These are phyloP conservation scores for Zygosaccharomyces lentus DNA, from an alignment of 805 yeast genomes.

Conservation along the genomic window DNA sequence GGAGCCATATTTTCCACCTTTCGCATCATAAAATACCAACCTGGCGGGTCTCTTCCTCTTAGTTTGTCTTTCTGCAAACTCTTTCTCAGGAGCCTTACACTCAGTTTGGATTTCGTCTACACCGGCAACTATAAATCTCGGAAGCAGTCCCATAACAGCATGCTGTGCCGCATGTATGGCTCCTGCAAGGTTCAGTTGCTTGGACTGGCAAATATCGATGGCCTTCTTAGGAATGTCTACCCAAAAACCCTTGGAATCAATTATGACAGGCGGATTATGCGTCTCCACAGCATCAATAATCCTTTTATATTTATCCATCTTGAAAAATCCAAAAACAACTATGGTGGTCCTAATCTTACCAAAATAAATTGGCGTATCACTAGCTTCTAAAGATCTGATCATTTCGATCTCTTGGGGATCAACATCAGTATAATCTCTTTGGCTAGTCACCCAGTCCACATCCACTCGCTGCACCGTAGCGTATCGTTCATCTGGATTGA, in stretches of 20 bases:
- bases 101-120: constrained; percentile 82
- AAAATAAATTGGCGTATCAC: constrained; percentile 61
- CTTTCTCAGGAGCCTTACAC: constrained; percentile 97
- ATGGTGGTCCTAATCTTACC: constrained; percentile 73
- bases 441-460: constrained; percentile 92
- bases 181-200: constrained; percentile 69
- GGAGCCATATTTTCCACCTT: constrained; percentile 75
- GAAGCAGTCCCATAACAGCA: constrained; percentile 74
- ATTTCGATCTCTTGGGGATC: constrained; percentile 76
- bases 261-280: constrained; percentile 73
- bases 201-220: constrained; percentile 51
- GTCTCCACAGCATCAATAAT: constrained; percentile 95
- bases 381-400: constrained; percentile 49
- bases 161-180: constrained; percentile 98
- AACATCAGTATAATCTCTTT: constrained; percentile 88
- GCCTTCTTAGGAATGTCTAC: constrained; percentile 74
- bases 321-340: constrained; percentile 89
- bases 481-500: constrained; percentile 68
- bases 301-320: constrained; percentile 67
- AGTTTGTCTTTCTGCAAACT: constrained; percentile 74
- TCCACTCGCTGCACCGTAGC: constrained; percentile 85
- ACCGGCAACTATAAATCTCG: constrained; percentile 67
- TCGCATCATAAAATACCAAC: constrained; percentile 74
- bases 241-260: constrained; percentile 83
- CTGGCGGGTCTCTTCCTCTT: constrained; percentile 80